Base-by-base conservation (phyloP, 2,329 filamentous ascomycete species). In the Pseudocercospora vitis region DNA sequence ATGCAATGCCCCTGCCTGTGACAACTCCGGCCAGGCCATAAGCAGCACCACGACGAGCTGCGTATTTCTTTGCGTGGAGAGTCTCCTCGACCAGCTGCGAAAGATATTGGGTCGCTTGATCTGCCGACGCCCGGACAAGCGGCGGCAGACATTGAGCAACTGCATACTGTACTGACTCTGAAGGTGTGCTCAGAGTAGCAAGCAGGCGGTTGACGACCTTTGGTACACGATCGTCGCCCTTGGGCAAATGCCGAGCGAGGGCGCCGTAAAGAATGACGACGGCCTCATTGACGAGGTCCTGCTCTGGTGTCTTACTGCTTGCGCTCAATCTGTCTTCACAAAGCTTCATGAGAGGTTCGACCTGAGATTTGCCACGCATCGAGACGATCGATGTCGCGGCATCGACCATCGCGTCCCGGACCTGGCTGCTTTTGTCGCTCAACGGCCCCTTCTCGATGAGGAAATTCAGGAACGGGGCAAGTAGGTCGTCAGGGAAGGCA, bases 191-290 rank as follows among this genome's bases (percentile, higher is more conserved):
- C 39, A 99, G 78, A 5, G 95, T 96, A 18, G 85, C 83, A 52
- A 99, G 79, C 18, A 99, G 78, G 58, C 91, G 84, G 63, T 92
- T 86, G 47, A 99, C 86, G 40, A 99, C 94, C 52, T 87, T 85
- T 1, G 91, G 90, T 45, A 97, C 83, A 65, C 95, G 91, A 61
- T 84, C 75, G 70, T 99, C 94, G n/a, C 91, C 90, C 6, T 84
- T 74, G 62, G 88, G 83, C 55, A 99, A 76, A 76, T 99, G 94
- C 48, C 89, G 85, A 37, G 91, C 94, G 31, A 99, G 76, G 48
- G 95, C 92, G 69, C 94, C 94, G 65, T 99, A 99, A 70, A 99
- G 87, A 64, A 99, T 94, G 63, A 99, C 91, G 48, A 99, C 91
- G 14, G 95, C 94, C 73, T 99, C 94, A 63, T 96, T 96, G 59